Percentiles rank a stretch among this genome's conserved stretches.
Evolutionary conservation across 139 green algal species (phyloP).

Genomic region (Chlorella sp.): DNA sequence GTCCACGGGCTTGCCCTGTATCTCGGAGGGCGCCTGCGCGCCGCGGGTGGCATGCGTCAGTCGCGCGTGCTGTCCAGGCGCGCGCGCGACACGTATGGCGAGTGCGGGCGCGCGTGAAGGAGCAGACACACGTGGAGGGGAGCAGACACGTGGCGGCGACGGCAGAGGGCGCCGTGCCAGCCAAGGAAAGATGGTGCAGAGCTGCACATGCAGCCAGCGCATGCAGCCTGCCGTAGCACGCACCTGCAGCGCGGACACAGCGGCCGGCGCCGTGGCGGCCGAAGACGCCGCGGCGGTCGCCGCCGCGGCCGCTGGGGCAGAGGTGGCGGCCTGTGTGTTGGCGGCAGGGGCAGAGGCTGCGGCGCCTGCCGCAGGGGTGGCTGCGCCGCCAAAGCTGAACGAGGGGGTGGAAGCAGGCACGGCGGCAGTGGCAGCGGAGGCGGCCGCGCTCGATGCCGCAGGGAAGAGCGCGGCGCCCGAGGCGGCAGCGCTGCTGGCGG

Average conservation of each 20-base stretch:
- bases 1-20: slow-evolving; percentile 61
- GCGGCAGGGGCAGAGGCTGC: slow-evolving; percentile 7
- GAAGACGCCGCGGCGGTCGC: background rate
- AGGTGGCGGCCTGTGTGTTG: background rate
- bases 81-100: too few relatives aligned
- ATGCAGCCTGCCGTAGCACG: background rate
- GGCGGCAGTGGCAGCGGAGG: slow-evolving; percentile 2
- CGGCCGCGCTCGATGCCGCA: background rate
- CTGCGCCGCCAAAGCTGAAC: slow-evolving; percentile 15
- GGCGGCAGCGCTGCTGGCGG: slow-evolving; percentile 4
- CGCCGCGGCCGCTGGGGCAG: background rate
- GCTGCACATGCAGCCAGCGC: background rate
- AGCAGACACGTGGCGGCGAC: background rate
- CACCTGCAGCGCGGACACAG: slow-evolving; percentile 20
- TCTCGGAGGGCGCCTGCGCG: slow-evolving; percentile 29
- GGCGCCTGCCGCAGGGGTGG: background rate
- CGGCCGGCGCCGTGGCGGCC: background rate
- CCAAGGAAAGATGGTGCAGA: background rate
- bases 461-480: background rate
- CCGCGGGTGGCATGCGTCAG: too few relatives aligned
- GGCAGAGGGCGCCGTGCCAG: background rate
- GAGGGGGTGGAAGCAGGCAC: slow-evolving; percentile 15
- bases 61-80: too few relatives aligned
- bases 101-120: background rate
- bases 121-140: background rate